phyloP scores from a whole-genome alignment of 768 basidiomycete genomes.

The Lentinula sp. region DNA sequence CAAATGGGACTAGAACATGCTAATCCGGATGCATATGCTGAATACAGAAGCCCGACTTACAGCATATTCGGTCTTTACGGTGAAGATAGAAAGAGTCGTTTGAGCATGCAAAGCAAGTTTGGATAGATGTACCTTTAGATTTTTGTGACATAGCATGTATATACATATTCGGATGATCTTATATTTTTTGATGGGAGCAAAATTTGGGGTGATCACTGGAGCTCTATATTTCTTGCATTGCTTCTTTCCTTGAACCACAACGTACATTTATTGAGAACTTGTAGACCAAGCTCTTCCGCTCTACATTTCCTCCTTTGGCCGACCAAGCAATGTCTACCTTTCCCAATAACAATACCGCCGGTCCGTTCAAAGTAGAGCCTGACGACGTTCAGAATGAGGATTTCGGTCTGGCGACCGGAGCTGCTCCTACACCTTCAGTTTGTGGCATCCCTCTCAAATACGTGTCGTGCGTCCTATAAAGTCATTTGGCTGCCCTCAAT shows the following conservation, averaged over 20 bases:
- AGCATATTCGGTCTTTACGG: conserved; percentile 77
- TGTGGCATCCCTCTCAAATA: conserved; percentile 76
- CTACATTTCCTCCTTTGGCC: conserved; percentile 1
- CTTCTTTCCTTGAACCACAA: not conserved
- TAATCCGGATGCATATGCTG: conserved; percentile 55
- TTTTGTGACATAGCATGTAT: not conserved
- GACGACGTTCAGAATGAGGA: conserved; percentile 31
- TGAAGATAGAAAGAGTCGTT: conserved; percentile 48
- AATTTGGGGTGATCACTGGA: not conserved
- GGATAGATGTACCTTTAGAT: not conserved
- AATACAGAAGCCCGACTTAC: conserved; percentile 76
- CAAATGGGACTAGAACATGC: conserved; percentile 71
- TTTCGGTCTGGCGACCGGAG: conserved; percentile 30
- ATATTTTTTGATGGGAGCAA: not conserved
- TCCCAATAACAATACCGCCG: not conserved
- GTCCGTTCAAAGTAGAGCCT: conserved; percentile 18
- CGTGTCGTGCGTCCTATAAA: conserved; percentile 52
- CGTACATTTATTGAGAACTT: not conserved
- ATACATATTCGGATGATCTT: not conserved
- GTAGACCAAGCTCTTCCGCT: not conserved
- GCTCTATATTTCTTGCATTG: too few species aligned
- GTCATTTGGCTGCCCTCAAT: not conserved
- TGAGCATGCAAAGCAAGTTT: conserved; percentile 4
- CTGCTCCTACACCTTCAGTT: conserved; percentile 41
- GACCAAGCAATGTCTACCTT: conserved; percentile 8